Percentiles rank a stretch among this genome's conserved stretches.
Evolutionary conservation across 1,284 basidiomycete species (phyloP).

Genomic region (Cutaneotrichosporon sp.): DNA sequence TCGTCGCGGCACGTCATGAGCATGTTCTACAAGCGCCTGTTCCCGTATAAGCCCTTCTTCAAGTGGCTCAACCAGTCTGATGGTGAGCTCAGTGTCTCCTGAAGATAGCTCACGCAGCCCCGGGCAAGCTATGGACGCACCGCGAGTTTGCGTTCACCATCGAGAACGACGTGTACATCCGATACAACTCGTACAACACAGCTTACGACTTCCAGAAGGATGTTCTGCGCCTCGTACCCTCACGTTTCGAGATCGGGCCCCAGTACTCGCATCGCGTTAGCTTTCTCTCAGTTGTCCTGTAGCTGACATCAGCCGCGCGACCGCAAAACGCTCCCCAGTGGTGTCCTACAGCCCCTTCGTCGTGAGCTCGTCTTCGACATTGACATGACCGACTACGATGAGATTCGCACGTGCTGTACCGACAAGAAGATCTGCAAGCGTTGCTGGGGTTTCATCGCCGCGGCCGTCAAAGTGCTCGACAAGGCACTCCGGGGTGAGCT

Average conservation of each 20-base stretch:
- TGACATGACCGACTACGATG: constrained; percentile 99
- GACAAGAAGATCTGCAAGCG: constrained; percentile 86
- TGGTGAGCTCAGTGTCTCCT: constrained; percentile 38
- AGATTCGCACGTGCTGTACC: constrained; percentile 90
- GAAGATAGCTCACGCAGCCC: constrained; percentile 43
- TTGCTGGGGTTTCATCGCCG: constrained; percentile 94
- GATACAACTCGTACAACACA: constrained; percentile 87
- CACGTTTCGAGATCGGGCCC: constrained; percentile 95
- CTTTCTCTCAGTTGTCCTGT: constrained; percentile 19
- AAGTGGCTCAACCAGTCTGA: constrained; percentile 94
- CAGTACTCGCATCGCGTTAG: constrained; percentile 83
- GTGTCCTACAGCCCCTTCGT: constrained; percentile 71
- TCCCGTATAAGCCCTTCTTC: constrained; percentile 92
- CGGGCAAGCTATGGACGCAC: constrained; percentile 72
- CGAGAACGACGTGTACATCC: constrained; percentile 84
- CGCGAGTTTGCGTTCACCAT: constrained; percentile 98
- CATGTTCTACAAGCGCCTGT: constrained; percentile 85
- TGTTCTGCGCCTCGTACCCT: constrained; percentile 75
- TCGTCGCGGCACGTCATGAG: constrained; percentile 69
- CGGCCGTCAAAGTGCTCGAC: constrained; percentile 88
- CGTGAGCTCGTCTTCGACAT: constrained; percentile 99
- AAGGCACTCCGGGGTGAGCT: constrained; percentile 64
- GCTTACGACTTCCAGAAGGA: constrained; percentile 91
- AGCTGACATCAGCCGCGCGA: constrained; percentile 69
- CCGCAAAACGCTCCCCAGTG: constrained; percentile 76